phyloP scores from a whole-genome alignment of 352 stramenopile species.

The Globisporangium takayamanum region DNA sequence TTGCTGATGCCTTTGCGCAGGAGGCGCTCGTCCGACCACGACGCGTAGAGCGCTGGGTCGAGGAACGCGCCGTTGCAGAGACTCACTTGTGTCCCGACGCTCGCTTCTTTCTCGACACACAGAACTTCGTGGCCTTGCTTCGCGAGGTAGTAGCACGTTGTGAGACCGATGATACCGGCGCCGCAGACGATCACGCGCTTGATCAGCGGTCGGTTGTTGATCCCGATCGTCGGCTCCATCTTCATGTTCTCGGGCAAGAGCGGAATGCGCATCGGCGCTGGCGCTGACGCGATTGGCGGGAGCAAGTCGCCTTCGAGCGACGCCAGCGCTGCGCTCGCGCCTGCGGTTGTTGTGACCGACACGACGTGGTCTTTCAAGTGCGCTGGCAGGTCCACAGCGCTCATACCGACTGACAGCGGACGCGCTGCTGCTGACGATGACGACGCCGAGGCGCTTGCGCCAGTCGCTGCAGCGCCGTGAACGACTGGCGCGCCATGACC shows the following conservation, averaged over 20 bases:
- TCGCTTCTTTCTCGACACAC: slow-evolving; percentile 79
- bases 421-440: too few species aligned
- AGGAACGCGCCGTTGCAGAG: slow-evolving; percentile 80
- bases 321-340: slow-evolving; percentile 2
- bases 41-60: slow-evolving; percentile 75
- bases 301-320: slow-evolving; percentile 38
- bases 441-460: too few species aligned
- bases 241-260: slow-evolving; percentile 58
- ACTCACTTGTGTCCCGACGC: slow-evolving; percentile 73
- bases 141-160: slow-evolving; percentile 81
- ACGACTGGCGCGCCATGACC: neutral
- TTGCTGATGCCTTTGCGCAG: slow-evolving; percentile 34
- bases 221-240: slow-evolving; percentile 55
- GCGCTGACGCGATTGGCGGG: slow-evolving; percentile 51
- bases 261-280: slow-evolving; percentile 51
- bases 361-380: slow-evolving; percentile 60
- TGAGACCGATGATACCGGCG: slow-evolving; percentile 79
- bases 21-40: slow-evolving; percentile 69
- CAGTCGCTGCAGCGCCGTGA: neutral
- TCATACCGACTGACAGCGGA: slow-evolving; percentile 6
- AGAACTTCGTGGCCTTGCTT: slow-evolving; percentile 84
- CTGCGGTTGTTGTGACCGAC: slow-evolving; percentile 9
- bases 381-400: slow-evolving; percentile 37
- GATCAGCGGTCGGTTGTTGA: slow-evolving; percentile 41
- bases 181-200: slow-evolving; percentile 85